Evolutionary conservation across 2,329 filamentous ascomycete genomes (phyloP), one percentile per base, ranked within the genome.

Genomic region (Orbilia blumenaviensis): DNA sequence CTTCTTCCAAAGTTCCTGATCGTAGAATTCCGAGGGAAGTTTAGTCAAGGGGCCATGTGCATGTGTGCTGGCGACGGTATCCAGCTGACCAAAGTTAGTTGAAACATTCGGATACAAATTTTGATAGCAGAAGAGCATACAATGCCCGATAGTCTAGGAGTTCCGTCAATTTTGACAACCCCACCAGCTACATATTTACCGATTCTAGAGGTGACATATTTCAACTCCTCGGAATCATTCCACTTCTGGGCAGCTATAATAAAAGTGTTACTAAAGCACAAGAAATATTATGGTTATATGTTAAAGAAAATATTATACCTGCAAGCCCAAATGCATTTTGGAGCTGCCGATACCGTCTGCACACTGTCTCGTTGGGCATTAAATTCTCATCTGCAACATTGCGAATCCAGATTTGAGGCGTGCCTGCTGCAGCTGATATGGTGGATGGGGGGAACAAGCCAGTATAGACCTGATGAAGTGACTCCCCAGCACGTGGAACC

Each of bases 1-100:
- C 25, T 21, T 75, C 16, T 34, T 38, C 63, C 63, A 75, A 27
- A 75, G 44, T 7, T 34, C 56, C 14, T 86, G 82, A 81, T 97
- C 93, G 83, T 98, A 98, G 83, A 99, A 98, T 78, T 93, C 91
- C 8, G 86, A 85, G 0, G 95, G 95, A 1, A 98, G 86, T 50
- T 87, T 89, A 0, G 94, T 97, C 9, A 88, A 87, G 0, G 91
- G 88, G 0, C 92, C 92, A 82, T 98, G 95, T 1, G 94, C 94
- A 10, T 91, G 86, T 0, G 93, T 96, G 5, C 92, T 89, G 81
- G 97, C 98, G 81, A 98, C 88, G 0, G 92, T 95, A 83, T 99
- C 95, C 91, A 96, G 93, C 71, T 68, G 41, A 29, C 21, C 12
- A 25, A 36, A 29, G 14, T 64, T 6, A 50, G 29, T 29, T 9